A percentile compares a stretch with the other conserved stretches of the same genome.
phyloP scores from a whole-genome alignment of 2,329 filamentous ascomycete genomes.

The Paramyrothecium roridum region DNA sequence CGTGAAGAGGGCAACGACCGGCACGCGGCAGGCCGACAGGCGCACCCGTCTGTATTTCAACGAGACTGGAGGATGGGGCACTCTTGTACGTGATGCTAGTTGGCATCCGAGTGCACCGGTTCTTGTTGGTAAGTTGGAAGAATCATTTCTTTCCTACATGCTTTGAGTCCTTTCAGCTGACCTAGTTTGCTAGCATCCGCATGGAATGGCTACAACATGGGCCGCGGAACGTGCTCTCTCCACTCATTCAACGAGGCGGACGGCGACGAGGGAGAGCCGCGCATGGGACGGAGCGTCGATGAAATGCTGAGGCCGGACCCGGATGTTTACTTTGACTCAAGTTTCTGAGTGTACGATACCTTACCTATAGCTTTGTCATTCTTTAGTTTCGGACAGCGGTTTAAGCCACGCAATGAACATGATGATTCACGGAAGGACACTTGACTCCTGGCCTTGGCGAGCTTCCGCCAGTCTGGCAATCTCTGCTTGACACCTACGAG shows the following conservation, averaged over 20 bases:
- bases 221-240: constrained; percentile 70
- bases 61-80: constrained; percentile 62
- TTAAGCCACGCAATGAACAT: too few relatives aligned
- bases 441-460: too few relatives aligned
- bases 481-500: too few relatives aligned
- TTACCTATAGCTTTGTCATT: too few relatives aligned
- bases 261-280: constrained; percentile 61
- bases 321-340: constrained; percentile 12
- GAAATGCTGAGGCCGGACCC: constrained; percentile 47
- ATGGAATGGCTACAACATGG: constrained; percentile 75
- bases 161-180: neutral
- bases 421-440: too few relatives aligned
- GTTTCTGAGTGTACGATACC: constrained; percentile 1
- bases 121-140: constrained; percentile 55
- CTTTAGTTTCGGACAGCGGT: too few relatives aligned
- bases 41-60: constrained; percentile 54
- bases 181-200: constrained; percentile 60
- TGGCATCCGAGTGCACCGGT: constrained; percentile 87
- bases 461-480: too few relatives aligned
- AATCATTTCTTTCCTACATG: neutral
- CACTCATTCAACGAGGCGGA: constrained; percentile 73
- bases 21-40: constrained; percentile 54
- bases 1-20: constrained; percentile 67
- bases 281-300: constrained; percentile 56
- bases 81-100: constrained; percentile 81